These are phyloP conservation scores for Paraphysoderma sedebokerense DNA, from an alignment of 371 early-diverging fungal species.

Conservation along the genomic window DNA sequence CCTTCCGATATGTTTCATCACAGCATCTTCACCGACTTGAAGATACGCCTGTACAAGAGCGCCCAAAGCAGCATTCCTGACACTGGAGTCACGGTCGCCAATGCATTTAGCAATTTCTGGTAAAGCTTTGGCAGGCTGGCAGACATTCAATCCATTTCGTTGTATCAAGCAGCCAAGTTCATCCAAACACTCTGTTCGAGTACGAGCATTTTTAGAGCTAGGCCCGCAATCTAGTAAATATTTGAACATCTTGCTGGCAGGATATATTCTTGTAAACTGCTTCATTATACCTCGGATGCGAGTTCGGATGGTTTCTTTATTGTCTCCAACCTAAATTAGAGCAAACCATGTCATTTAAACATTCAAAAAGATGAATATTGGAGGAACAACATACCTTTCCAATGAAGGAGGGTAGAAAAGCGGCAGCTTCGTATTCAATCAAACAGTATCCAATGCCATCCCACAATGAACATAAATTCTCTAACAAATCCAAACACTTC, in stretches of 20 bases:
- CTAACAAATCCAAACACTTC: constrained; percentile 58
- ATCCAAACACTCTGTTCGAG: constrained; percentile 66
- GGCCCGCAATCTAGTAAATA: constrained; percentile 47
- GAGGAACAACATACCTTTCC: constrained; percentile 22
- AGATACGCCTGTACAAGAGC: constrained; percentile 36
- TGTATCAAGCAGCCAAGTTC: constrained; percentile 55
- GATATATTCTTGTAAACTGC: constrained; percentile 45
- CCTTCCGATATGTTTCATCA: constrained; percentile 52
- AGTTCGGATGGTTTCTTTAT: constrained; percentile 57
- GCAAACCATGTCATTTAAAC: constrained; percentile 3
- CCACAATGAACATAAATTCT: constrained; percentile 40
- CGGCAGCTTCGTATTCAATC: constrained; percentile 58
- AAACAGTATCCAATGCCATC: constrained; percentile 39
- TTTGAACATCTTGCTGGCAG: constrained; percentile 56
- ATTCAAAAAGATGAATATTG: neutral
- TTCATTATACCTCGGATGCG: constrained; percentile 46
- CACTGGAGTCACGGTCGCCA: constrained; percentile 61
- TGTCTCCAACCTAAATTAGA: constrained; percentile 41
- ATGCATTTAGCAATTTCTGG: constrained; percentile 57
- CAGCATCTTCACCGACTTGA: constrained; percentile 27
- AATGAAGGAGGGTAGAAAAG: constrained; percentile 61
- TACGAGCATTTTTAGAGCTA: constrained; percentile 59
- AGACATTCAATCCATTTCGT: constrained; percentile 51
- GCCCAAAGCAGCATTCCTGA: constrained; percentile 55
- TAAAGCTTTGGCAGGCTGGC: constrained; percentile 40